phyloP scores from a whole-genome alignment of 2,329 filamentous ascomycete species.

The Penicillium sp. region DNA sequence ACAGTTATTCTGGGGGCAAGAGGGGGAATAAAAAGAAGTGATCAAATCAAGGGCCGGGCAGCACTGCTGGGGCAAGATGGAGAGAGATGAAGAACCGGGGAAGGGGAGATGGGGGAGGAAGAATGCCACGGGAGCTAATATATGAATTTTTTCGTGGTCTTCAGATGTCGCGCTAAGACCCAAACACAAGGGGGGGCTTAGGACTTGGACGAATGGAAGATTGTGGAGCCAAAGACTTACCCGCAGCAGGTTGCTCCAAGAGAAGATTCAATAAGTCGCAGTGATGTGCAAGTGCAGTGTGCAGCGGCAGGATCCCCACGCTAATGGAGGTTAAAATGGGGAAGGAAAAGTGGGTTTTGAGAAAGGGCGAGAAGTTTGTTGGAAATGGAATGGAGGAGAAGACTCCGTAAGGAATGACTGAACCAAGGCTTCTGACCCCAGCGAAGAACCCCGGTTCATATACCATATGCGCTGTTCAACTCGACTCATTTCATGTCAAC shows the following conservation, averaged over 20 bases:
- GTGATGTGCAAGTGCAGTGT: constrained; percentile 23
- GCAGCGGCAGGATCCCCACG: constrained; percentile 6
- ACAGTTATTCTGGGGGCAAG: constrained; percentile 16
- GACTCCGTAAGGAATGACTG: not conserved
- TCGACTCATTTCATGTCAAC: not conserved
- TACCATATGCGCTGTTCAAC: not conserved
- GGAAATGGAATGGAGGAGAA: not conserved
- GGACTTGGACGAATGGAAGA: constrained; percentile 14
- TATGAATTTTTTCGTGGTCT: constrained; percentile 3
- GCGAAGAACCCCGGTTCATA: not conserved
- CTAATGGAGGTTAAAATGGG: constrained; percentile 22
- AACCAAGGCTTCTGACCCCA: not conserved
- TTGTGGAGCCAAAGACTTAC: constrained; percentile 21
- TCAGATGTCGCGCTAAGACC: not conserved
- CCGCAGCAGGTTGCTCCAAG: constrained; percentile 1
- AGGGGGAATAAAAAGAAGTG: constrained; percentile 6
- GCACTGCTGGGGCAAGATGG: constrained; percentile 26
- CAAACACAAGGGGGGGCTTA: not conserved
- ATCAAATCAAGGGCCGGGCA: constrained; percentile 23
- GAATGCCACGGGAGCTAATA: constrained; percentile 17
- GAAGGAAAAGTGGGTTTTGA: constrained; percentile 14
- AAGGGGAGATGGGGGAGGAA: constrained; percentile 1
- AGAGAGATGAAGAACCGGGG: constrained; percentile 9
- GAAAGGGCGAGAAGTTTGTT: not conserved
- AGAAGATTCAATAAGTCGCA: constrained; percentile 16